phyloP scores from a whole-genome alignment of 1,139 yeast genomes.

The Dujonia santamariae region DNA sequence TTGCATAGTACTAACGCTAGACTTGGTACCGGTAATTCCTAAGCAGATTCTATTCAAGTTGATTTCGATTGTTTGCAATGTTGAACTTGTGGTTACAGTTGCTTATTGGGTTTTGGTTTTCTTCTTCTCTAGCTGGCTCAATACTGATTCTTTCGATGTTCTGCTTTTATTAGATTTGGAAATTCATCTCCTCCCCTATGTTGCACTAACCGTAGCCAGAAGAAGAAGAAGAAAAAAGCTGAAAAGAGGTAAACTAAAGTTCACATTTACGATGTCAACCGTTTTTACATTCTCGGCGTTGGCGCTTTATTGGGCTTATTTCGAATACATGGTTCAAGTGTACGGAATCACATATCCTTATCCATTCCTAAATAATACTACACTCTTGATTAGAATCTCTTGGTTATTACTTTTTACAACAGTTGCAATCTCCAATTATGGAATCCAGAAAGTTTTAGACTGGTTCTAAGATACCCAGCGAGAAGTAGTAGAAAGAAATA shows the following conservation, averaged over 20 bases:
- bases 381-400: conserved; percentile 7
- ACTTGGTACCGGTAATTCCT: conserved; percentile 10
- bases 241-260: neutral
- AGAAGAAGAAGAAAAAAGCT: neutral
- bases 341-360: conserved; percentile 14
- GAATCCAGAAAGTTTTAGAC: conserved; percentile 5
- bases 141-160: conserved; percentile 15
- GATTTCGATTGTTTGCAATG: conserved; percentile 8
- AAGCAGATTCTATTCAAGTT: neutral
- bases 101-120: conserved; percentile 17
- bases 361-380: conserved; percentile 16
- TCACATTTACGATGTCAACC: neutral
- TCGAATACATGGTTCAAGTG: conserved; percentile 6
- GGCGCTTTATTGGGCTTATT: conserved; percentile 7
- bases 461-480: no score
- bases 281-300: conserved; percentile 6
- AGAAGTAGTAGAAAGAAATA: no score
- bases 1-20: conserved; percentile 11
- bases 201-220: conserved; percentile 5
- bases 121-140: conserved; percentile 14
- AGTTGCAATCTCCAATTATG: conserved; percentile 9
- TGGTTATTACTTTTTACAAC: conserved; percentile 11
- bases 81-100: conserved; percentile 16
- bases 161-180: conserved; percentile 15
- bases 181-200: conserved; percentile 18